Base-by-base conservation (phyloP, 257 asterid species). In the Penstemon barbatus region DNA sequence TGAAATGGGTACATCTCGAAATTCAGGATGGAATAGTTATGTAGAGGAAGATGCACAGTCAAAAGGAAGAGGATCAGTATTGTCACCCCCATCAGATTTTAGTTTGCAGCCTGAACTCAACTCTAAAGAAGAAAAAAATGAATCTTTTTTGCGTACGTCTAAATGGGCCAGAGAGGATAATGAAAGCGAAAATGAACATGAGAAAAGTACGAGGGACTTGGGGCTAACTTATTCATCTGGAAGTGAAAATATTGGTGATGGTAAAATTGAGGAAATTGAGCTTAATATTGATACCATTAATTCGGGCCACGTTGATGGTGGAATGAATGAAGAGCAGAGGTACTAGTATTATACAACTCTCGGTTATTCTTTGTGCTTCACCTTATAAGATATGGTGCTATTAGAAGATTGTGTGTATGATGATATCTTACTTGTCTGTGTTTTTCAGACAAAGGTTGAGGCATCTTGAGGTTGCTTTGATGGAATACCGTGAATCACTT, bases 141-240 rank as follows among this genome's bases (percentile, higher is more conserved):
- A 79, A 45, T 68, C 86, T 42, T 73, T 89, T 74, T 80, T 92
- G 79, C 98, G 95, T 43, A 80, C 90, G 63, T 92, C 98, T 10
- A 92, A 92, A 80, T 92, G 98, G 98, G 90, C 95, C 48, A 83
- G 94, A 69, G 97, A 92, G 78, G 98, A 92, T 41, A 75, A 84
- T 75, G 97, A 81, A 68, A 84, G 91, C 63, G 97, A 83, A 53
- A 95, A 84, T 72, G 95, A 82, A 55, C 86, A 74, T 15, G 85
- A 85, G 75, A 81, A 83, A 78, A 80, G 78, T 74, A 49, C 81
- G 5, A 78, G 84, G 76, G 90, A 89, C 67, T 85, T 89, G 55
- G 97, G 92, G 66, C 78, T 92, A 70, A 79, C 87, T 40, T 92
- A 89, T 81, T 92, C 98, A 56, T 91, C 97, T 36, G 98, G 94